phyloP scores from a whole-genome alignment of 768 basidiomycete species.

The Suillus hirtellus region DNA sequence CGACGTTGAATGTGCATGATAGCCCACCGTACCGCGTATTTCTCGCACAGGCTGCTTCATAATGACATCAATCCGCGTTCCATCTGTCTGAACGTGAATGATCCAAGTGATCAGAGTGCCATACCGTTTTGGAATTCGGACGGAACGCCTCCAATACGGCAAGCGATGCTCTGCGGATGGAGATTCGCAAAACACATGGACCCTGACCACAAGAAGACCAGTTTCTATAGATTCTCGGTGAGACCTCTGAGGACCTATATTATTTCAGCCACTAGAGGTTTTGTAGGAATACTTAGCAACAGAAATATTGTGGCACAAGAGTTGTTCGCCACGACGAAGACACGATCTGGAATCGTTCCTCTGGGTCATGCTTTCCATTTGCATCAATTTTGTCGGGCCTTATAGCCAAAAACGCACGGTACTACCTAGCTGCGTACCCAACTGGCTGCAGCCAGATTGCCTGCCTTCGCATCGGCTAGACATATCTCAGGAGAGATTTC shows the following conservation, averaged over 20 bases:
- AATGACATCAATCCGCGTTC: neutral
- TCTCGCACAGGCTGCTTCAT: conserved; percentile 1
- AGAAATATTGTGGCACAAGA: neutral
- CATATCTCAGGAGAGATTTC: neutral
- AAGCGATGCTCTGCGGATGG: conserved; percentile 1
- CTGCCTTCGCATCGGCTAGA: neutral
- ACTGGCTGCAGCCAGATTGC: neutral
- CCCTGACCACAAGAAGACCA: neutral
- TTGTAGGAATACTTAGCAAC: conserved; percentile 1
- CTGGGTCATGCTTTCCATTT: conserved; percentile 2
- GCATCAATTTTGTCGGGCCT: neutral
- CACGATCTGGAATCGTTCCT: conserved; percentile 3
- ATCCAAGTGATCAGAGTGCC: neutral
- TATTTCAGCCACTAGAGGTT: neutral
- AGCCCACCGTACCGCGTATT: neutral
- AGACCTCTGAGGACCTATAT: neutral
- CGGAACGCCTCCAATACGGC: neutral
- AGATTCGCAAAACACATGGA: conserved; percentile 2
- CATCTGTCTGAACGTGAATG: neutral
- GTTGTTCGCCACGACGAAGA: neutral
- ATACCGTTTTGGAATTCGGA: conserved; percentile 1
- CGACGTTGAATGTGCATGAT: neutral
- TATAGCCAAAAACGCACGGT: neutral
- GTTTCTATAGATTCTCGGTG: neutral
- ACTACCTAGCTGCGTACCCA: neutral